These are phyloP conservation scores for Dactylellina sp. DNA, from an alignment of 2,329 filamentous ascomycete species.

Conservation along the genomic window DNA sequence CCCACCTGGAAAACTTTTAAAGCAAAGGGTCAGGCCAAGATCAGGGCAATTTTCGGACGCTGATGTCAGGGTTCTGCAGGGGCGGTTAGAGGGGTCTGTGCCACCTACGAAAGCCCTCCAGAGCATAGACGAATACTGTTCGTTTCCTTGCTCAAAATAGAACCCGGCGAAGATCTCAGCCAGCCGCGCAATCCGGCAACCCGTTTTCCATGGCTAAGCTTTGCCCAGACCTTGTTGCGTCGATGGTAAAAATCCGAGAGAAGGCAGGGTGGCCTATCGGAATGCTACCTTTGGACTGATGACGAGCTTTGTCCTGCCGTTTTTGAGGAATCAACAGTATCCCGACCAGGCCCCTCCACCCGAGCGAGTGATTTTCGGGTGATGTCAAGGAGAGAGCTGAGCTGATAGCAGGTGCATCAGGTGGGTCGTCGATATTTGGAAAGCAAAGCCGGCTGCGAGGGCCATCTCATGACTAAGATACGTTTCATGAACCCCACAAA, in stretches of 20 bases:
- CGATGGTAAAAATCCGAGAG: conserved; percentile 5
- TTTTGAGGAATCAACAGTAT: not conserved
- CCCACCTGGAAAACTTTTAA: too few relatives aligned
- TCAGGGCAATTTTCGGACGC: too few relatives aligned
- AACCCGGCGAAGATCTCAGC: not conserved
- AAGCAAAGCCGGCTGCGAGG: conserved; percentile 25
- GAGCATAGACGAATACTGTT: too few relatives aligned
- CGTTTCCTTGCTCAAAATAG: not conserved
- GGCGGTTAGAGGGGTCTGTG: too few relatives aligned
- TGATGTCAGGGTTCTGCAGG: too few relatives aligned
- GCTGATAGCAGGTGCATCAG: conserved; percentile 11
- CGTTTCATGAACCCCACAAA: conserved; percentile 16
- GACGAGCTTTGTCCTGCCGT: conserved; percentile 9
- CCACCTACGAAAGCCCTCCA: too few relatives aligned
- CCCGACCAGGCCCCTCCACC: conserved; percentile 4
- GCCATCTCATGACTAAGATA: conserved; percentile 10
- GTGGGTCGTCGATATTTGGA: conserved; percentile 7
- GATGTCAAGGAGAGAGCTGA: conserved; percentile 7
- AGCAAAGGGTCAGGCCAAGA: too few relatives aligned
- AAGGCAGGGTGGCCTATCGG: conserved; percentile 43
- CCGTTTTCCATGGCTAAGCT: conserved; percentile 48
- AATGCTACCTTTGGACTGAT: conserved; percentile 37
- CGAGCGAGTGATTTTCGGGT: conserved; percentile 32
- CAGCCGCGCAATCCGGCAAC: conserved; percentile 24
- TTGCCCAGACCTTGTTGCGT: conserved; percentile 42